A percentile compares a stretch with the other conserved stretches of the same genome.
These are phyloP conservation scores for Lasiosphaeria miniovina DNA, from an alignment of 495 filamentous ascomycete genomes.

Conservation along the genomic window DNA sequence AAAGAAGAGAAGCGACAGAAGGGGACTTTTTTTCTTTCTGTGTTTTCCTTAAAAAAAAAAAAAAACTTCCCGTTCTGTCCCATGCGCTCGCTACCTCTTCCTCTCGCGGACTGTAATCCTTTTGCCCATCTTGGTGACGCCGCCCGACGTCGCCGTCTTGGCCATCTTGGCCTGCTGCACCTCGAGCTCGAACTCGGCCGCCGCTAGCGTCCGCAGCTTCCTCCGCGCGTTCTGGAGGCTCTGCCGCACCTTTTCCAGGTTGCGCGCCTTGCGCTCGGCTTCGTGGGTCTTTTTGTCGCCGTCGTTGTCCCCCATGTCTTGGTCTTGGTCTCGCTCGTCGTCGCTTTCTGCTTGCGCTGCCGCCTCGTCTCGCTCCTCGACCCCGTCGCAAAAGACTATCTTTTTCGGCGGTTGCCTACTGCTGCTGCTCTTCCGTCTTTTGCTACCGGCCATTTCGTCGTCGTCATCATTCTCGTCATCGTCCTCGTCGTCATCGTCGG, in stretches of 20 bases:
- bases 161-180: slow-evolving; percentile 62
- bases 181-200: slow-evolving; percentile 75
- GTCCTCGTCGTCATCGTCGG: slow-evolving; percentile 26
- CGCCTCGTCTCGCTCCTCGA: slow-evolving; percentile 32
- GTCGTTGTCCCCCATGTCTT: slow-evolving; percentile 37
- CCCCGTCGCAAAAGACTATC: slow-evolving; percentile 44
- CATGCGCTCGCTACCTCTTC: slow-evolving; percentile 58
- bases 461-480: slow-evolving; percentile 25
- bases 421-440: slow-evolving; percentile 2
- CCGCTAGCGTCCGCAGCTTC: slow-evolving; percentile 65
- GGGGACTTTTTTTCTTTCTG: not conserved
- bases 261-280: slow-evolving; percentile 46
- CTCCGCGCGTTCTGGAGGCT: slow-evolving; percentile 64
- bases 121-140: slow-evolving; percentile 74
- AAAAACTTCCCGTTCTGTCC: not conserved
- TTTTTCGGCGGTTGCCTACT: slow-evolving; percentile 32
- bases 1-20: slow-evolving; percentile 3
- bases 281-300: slow-evolving; percentile 45
- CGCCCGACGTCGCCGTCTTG: slow-evolving; percentile 66
- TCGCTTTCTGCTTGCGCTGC: slow-evolving; percentile 20
- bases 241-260: slow-evolving; percentile 38
- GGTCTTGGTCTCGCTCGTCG: slow-evolving; percentile 8
- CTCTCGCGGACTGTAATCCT: slow-evolving; percentile 81
- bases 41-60: not conserved
- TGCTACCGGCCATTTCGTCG: slow-evolving; percentile 16